Conservation (phyloP, 768 basidiomycete species). For the Hypholoma sublateritium region DNA sequence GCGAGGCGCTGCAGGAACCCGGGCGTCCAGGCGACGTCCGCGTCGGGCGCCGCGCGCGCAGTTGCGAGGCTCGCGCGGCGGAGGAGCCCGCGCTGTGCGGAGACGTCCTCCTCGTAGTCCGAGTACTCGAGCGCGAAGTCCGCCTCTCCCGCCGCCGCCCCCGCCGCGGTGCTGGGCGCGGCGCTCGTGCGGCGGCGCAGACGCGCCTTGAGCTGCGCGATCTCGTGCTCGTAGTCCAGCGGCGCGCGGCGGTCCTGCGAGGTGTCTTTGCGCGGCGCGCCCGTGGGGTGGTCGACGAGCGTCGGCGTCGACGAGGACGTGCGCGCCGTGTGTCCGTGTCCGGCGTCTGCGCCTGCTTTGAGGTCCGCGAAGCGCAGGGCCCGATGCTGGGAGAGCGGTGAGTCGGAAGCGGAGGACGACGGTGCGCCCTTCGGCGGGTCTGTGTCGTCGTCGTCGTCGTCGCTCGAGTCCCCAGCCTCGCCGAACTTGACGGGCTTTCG, state of each 20-base stretch:
- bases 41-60: slow-evolving; percentile 7
- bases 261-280: background rate
- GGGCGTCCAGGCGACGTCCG: slow-evolving; percentile 43
- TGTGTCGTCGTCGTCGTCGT: slow-evolving; percentile 25
- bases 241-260: background rate
- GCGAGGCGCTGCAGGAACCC: slow-evolving; percentile 46
- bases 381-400: slow-evolving; percentile 5
- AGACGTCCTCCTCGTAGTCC: slow-evolving; percentile 49
- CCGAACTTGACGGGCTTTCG: slow-evolving; percentile 36
- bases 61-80: background rate
- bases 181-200: slow-evolving; percentile 6
- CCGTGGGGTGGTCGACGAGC: slow-evolving; percentile 21
- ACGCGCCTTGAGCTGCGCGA: slow-evolving; percentile 34
- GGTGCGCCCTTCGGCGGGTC: background rate
- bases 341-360: background rate
- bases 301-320: slow-evolving; percentile 27
- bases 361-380: background rate
- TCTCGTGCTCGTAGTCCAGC: slow-evolving; percentile 41
- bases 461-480: slow-evolving; percentile 27
- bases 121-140: slow-evolving; percentile 31
- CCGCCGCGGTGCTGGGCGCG: background rate
- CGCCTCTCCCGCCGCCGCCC: slow-evolving; percentile 10
- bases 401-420: slow-evolving; percentile 13
- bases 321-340: slow-evolving; percentile 3
- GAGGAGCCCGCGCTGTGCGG: slow-evolving; percentile 16